A percentile compares a stretch with the other conserved stretches of the same genome.
Evolutionary conservation across 2,329 filamentous ascomycete genomes (phyloP).

Genomic region (Coleophoma crateriformis): DNA sequence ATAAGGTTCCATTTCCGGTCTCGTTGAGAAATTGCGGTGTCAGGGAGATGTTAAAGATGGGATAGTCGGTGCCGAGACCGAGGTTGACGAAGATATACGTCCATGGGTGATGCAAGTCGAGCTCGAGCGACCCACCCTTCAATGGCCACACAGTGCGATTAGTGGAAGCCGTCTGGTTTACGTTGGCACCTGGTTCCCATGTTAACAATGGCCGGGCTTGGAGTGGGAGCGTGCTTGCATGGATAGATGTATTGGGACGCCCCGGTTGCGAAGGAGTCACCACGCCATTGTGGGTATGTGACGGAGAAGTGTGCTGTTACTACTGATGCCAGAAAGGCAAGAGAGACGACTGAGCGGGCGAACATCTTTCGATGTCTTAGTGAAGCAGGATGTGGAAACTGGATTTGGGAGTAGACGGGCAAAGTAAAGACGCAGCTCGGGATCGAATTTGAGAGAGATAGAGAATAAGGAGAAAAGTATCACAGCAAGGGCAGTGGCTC

Average conservation of each 20-base stretch:
- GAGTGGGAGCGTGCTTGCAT: slow-evolving; percentile 15
- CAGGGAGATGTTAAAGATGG: slow-evolving; percentile 65
- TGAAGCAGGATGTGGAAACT: background rate
- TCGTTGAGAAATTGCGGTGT: slow-evolving; percentile 52
- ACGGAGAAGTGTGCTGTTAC: slow-evolving; percentile 50
- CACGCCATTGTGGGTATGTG: slow-evolving; percentile 44
- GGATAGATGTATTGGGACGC: slow-evolving; percentile 27
- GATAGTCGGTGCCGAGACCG: slow-evolving; percentile 43
- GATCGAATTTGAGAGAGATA: too few relatives aligned
- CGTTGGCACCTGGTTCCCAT: slow-evolving; percentile 43
- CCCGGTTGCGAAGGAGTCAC: slow-evolving; percentile 34
- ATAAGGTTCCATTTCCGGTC: slow-evolving; percentile 59
- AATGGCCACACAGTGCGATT: slow-evolving; percentile 43
- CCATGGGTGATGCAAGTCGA: slow-evolving; percentile 45
- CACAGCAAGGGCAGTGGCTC: too few relatives aligned
- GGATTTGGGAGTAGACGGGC: background rate
- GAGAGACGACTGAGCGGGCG: slow-evolving; percentile 9
- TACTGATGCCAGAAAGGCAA: slow-evolving; percentile 34
- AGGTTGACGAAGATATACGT: slow-evolving; percentile 47
- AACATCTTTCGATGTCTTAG: slow-evolving; percentile 1
- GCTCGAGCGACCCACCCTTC: slow-evolving; percentile 40
- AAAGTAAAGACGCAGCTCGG: background rate
- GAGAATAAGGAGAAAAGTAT: too few relatives aligned
- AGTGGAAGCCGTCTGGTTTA: slow-evolving; percentile 32
- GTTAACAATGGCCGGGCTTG: background rate